phyloP scores from a whole-genome alignment of 1,139 yeast genomes.

The Sugiyamaella pinicola region DNA sequence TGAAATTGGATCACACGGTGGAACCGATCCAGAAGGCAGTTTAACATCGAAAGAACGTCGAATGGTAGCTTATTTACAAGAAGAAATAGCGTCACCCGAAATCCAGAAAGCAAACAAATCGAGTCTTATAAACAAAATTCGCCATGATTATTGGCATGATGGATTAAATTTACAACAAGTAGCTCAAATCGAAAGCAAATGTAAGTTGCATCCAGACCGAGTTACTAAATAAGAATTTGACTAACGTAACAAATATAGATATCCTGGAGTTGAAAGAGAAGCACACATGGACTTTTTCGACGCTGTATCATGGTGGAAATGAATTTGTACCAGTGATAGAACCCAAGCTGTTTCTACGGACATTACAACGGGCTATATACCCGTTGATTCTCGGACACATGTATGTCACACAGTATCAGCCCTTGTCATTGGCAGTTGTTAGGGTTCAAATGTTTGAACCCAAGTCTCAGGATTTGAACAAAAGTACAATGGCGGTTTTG shows the following conservation, averaged over 20 bases:
- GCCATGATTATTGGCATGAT: constrained; percentile 59
- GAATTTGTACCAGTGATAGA: constrained; percentile 46
- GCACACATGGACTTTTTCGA: constrained; percentile 61
- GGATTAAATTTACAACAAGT: constrained; percentile 71
- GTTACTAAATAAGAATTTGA: neutral
- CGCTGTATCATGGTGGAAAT: constrained; percentile 43
- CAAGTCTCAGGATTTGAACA: constrained; percentile 30
- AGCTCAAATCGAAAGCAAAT: constrained; percentile 71
- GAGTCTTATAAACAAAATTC: constrained; percentile 52
- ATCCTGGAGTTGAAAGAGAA: constrained; percentile 59
- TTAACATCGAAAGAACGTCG: constrained; percentile 11
- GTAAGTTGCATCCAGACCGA: constrained; percentile 18
- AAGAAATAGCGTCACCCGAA: constrained; percentile 24
- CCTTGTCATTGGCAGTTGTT: constrained; percentile 58
- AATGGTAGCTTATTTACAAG: constrained; percentile 18
- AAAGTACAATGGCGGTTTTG: constrained; percentile 51
- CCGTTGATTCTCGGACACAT: constrained; percentile 51
- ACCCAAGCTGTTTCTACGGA: constrained; percentile 49
- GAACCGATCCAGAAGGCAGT: constrained; percentile 4
- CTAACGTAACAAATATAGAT: constrained; percentile 29
- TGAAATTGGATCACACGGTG: neutral
- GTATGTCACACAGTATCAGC: constrained; percentile 68
- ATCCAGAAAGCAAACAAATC: constrained; percentile 44
- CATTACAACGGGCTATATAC: constrained; percentile 50
- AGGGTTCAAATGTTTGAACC: constrained; percentile 69